phyloP scores from a whole-genome alignment of 73 alveolate species.

The Halteria grandinella region DNA sequence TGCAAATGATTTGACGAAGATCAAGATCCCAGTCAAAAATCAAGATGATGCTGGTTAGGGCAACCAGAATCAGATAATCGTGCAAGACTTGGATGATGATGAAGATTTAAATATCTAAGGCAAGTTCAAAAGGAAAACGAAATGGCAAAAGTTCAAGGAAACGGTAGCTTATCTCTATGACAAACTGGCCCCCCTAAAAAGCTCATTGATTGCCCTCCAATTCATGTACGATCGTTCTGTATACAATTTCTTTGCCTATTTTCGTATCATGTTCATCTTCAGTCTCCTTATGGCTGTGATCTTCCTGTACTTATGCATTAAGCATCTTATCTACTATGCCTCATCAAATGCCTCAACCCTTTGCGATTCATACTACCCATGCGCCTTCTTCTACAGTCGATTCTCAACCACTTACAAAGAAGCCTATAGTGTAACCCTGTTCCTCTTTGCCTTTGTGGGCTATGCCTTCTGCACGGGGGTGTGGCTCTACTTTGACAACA shows the following conservation, averaged over 20 bases:
- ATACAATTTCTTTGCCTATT: slow-evolving; percentile 41
- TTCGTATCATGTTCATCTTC: slow-evolving; percentile 49
- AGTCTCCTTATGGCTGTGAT: slow-evolving; percentile 26
- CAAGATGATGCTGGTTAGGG: slow-evolving; percentile 20
- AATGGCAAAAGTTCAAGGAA: slow-evolving; percentile 1
- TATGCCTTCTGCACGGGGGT: slow-evolving; percentile 11
- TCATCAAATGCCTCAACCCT: neutral
- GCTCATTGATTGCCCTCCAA: slow-evolving; percentile 28
- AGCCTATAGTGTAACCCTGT: slow-evolving; percentile 31
- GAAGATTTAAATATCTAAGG: slow-evolving; percentile 31
- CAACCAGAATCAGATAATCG: slow-evolving; percentile 29
- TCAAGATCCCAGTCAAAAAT: neutral
- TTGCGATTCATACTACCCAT: slow-evolving; percentile 62
- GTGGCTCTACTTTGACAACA: slow-evolving; percentile 62
- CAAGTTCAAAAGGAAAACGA: neutral
- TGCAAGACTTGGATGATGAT: slow-evolving; percentile 38
- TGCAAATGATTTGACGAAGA: neutral
- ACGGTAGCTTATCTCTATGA: neutral
- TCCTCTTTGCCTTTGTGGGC: slow-evolving; percentile 51
- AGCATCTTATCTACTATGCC: slow-evolving; percentile 19
- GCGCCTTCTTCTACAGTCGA: slow-evolving; percentile 58
- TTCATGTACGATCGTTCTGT: slow-evolving; percentile 50
- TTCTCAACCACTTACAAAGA: slow-evolving; percentile 12
- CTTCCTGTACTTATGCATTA: slow-evolving; percentile 32
- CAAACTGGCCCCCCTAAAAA: slow-evolving; percentile 28